A percentile compares a stretch with the other conserved stretches of the same genome.
phyloP scores from a whole-genome alignment of 2,329 filamentous ascomycete species.

The Botrytis elliptica region DNA sequence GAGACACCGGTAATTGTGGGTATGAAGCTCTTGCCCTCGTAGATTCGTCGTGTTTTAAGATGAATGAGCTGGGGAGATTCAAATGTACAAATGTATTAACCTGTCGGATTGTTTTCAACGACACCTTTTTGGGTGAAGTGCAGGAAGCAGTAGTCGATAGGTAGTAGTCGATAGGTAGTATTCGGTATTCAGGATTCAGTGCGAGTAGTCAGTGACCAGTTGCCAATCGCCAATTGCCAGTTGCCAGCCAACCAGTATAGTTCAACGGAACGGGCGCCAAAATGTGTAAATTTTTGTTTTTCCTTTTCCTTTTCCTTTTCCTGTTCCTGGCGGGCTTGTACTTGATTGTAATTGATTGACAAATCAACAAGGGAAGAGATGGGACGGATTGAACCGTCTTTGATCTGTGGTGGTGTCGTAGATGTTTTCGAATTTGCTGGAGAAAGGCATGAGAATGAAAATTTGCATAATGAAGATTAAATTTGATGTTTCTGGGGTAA shows the following conservation, averaged over 20 bases:
- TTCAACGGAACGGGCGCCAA: neutral
- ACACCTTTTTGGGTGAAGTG: neutral
- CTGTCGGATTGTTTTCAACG: neutral
- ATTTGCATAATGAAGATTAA: neutral
- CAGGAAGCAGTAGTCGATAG: neutral
- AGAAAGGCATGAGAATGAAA: neutral
- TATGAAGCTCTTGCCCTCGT: neutral
- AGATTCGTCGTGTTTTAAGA: neutral
- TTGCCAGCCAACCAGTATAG: neutral
- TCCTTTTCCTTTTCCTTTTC: neutral
- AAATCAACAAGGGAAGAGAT: neutral
- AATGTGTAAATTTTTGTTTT: neutral
- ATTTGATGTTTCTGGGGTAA: neutral
- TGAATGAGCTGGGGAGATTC: neutral
- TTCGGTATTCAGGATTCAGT: neutral
- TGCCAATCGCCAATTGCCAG: neutral
- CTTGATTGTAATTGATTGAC: neutral
- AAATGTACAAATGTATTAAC: neutral
- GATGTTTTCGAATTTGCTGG: neutral
- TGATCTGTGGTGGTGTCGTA: neutral
- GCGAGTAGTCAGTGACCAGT: no score
- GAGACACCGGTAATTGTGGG: conserved; percentile 7
- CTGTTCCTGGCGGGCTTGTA: neutral
- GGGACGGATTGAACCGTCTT: neutral
- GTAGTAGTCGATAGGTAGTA: neutral